Evolutionary conservation across 768 basidiomycete species (phyloP), one percentile per base, ranked within the genome.

Genomic region (Trametes punicea): DNA sequence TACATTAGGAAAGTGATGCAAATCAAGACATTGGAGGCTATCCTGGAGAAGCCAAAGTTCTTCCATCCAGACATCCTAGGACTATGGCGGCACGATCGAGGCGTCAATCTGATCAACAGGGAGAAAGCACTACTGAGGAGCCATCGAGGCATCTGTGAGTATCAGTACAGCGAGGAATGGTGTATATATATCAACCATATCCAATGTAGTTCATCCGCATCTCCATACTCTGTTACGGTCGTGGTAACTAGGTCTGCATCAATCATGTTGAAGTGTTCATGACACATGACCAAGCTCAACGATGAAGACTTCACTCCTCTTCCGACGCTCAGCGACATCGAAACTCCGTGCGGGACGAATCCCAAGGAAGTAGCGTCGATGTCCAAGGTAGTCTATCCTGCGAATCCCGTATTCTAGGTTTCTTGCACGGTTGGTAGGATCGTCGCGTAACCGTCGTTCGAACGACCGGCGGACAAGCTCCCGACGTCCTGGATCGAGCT

Each of bases 401-500:
- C 57, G 30, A 15, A 58, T 31, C n/a, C 57, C 57, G 13, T 42
- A 29, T 6, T 53, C 41, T 6, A 58, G 10, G 31, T 58, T 53
- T 33, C 38, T 31, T 11, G 26, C 39, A 23, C 39, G 38, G n/a
- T 53, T 52, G 46, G 23, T 9, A 11, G 50, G 57, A 30, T 58
- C 57, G 30, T 38, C 21, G 36, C 20, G 34, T 4, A 58, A 25
- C 15, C 57, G 57, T 15, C 7, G 21, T 13, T 58, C 46, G 40
- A 53, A 58, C 7, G 51, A 34, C 3, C 21, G 21, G 46, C 46
- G 40, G 20, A 49, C 2, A 11, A 5, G 23, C 4, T 58, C 51
- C 16, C 57, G 57, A 25, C 9, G 30, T 4, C 8, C n/a, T 1
- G 20, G n/a, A 25, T 46, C 45, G 46, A 75, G 65, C 2, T 62